Evolutionary conservation across 441 rosid species (phyloP).

Genomic region (Kokia cookei): DNA sequence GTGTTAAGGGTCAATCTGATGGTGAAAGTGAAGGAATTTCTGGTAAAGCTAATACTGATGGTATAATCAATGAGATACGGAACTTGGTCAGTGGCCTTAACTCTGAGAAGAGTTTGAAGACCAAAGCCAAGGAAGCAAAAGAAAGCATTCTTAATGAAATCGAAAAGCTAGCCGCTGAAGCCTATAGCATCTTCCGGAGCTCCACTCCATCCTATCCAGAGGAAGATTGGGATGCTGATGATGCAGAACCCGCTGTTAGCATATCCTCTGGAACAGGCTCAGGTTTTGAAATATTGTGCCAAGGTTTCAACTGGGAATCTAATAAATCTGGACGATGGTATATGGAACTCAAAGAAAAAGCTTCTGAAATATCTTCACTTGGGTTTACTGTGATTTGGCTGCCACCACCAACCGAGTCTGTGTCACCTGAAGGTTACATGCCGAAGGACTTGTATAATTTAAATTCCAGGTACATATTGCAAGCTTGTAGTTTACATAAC

Average conservation of each 20-base stretch:
- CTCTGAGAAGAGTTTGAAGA: conserved; percentile 42
- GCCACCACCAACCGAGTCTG: conserved; percentile 97
- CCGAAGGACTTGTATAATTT: conserved; percentile 86
- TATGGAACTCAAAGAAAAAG: conserved; percentile 65
- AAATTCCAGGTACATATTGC: conserved; percentile 67
- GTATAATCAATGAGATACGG: conserved; percentile 75
- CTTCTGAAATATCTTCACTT: conserved; percentile 57
- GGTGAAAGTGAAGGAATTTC: conserved; percentile 33
- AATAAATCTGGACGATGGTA: conserved; percentile 91
- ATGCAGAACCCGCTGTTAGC: conserved; percentile 31
- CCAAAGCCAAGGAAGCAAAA: conserved; percentile 66
- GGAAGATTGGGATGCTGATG: conserved; percentile 43
- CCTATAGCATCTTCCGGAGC: conserved; percentile 87
- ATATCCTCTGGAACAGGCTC: conserved; percentile 75
- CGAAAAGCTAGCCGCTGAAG: conserved; percentile 97
- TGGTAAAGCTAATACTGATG: conserved; percentile 40
- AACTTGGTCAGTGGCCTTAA: conserved; percentile 65
- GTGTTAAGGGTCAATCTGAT: conserved; percentile 29
- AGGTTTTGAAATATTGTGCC: conserved; percentile 86
- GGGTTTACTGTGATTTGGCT: conserved; percentile 91
- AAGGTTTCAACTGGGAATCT: conserved; percentile 98
- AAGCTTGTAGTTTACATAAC: background rate
- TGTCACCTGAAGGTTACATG: conserved; percentile 99
- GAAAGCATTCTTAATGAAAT: conserved; percentile 88
- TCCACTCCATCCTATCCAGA: conserved; percentile 52